phyloP scores from a whole-genome alignment of 2,329 filamentous ascomycete species.

The Aureobasidium lini region DNA sequence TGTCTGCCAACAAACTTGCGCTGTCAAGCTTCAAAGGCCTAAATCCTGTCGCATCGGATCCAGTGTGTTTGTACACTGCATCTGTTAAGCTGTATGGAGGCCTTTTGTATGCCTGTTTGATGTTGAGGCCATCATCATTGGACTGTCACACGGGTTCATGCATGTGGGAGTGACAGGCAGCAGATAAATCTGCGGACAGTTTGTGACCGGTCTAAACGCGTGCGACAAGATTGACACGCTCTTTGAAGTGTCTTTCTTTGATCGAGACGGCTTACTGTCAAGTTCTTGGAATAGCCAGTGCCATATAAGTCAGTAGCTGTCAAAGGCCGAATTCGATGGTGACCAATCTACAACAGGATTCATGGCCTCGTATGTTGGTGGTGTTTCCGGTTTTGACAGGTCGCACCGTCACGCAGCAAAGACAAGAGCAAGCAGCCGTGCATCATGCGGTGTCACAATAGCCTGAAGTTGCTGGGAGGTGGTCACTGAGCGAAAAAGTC shows the following conservation, averaged over 20 bases:
- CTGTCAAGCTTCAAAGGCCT: not conserved
- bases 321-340: too few relatives aligned
- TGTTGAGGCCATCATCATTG: not conserved
- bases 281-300: too few relatives aligned
- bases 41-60: not conserved
- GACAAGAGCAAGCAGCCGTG: not conserved
- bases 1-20: not conserved
- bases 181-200: not conserved
- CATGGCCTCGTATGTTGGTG: not conserved
- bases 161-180: not conserved
- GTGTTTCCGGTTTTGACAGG: not conserved
- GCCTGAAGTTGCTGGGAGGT: not conserved
- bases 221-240: not conserved
- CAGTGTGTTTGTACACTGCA: not conserved
- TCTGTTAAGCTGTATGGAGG: not conserved
- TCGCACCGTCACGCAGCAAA: not conserved
- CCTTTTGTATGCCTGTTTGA: not conserved
- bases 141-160: constrained; percentile 7
- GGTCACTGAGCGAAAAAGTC: too few relatives aligned
- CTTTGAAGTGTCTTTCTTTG: not conserved
- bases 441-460: not conserved
- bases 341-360: too few relatives aligned
- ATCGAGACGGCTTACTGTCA: too few relatives aligned
- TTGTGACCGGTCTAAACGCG: not conserved
- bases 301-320: too few relatives aligned